phyloP scores from a whole-genome alignment of 164 flowering plant species.

The Stephania cephalantha region DNA sequence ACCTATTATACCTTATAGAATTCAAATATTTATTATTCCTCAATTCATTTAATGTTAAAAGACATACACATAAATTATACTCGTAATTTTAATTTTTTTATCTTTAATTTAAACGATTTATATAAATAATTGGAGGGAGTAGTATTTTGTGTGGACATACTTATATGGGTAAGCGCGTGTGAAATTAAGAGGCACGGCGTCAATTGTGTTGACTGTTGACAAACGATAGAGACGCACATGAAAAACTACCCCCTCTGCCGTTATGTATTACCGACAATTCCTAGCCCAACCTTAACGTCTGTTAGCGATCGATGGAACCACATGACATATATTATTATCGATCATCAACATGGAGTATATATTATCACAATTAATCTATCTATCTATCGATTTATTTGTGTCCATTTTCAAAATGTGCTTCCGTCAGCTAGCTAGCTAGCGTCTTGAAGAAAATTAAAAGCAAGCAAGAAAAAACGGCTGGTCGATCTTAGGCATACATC shows the following conservation, averaged over 20 bases:
- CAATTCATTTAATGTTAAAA: too few relatives aligned
- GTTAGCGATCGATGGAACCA: neutral
- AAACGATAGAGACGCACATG: neutral
- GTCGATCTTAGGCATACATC: too few relatives aligned
- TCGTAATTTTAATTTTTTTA: too few relatives aligned
- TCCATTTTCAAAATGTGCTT: neutral
- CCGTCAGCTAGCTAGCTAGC: neutral
- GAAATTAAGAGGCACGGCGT: neutral
- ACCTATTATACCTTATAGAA: too few relatives aligned
- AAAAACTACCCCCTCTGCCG: neutral
- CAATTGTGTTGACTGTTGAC: neutral
- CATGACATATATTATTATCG: too few relatives aligned
- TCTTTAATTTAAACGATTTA: too few relatives aligned
- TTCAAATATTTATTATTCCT: too few relatives aligned
- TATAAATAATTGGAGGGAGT: too few relatives aligned
- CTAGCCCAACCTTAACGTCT: neutral
- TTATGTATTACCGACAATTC: conserved; percentile 1
- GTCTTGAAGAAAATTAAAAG: neutral
- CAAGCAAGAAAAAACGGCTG: conserved; percentile 1
- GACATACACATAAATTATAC: too few relatives aligned
- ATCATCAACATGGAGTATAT: too few relatives aligned
- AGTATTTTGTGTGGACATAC: neutral
- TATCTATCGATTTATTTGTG: neutral
- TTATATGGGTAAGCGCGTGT: neutral
- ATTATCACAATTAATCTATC: neutral